Conservation (phyloP, 495 filamentous ascomycete species). For the Trichoderma gamsii region DNA sequence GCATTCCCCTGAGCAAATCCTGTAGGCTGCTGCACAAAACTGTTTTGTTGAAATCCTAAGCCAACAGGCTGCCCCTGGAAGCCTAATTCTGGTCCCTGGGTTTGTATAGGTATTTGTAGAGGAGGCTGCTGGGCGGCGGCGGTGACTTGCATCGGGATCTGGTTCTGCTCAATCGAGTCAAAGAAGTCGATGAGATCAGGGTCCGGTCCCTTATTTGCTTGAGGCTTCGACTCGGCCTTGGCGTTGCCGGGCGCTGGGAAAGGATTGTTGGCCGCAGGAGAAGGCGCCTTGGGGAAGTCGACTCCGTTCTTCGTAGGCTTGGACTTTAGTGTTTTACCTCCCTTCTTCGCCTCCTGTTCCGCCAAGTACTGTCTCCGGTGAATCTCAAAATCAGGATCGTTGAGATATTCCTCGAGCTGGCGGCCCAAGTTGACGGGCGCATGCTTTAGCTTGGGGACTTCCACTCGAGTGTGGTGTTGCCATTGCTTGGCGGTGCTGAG, state of each 20-base stretch:
- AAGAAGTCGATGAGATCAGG: slow-evolving; percentile 97
- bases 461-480: slow-evolving; percentile 82
- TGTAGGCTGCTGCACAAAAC: slow-evolving; percentile 40
- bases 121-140: slow-evolving; percentile 32
- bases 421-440: slow-evolving; percentile 84
- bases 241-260: slow-evolving; percentile 27
- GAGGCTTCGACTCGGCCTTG: slow-evolving; percentile 21
- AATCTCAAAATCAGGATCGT: slow-evolving; percentile 93
- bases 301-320: slow-evolving; percentile 25
- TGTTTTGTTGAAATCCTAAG: slow-evolving; percentile 45
- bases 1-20: slow-evolving; percentile 44
- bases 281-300: slow-evolving; percentile 21
- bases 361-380: slow-evolving; percentile 87
- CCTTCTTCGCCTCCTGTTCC: slow-evolving; percentile 75
- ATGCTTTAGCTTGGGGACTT: slow-evolving; percentile 97
- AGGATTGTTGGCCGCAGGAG: slow-evolving; percentile 31
- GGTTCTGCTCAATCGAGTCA: slow-evolving; percentile 90
- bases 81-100: slow-evolving; percentile 19
- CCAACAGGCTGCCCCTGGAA: slow-evolving; percentile 27
- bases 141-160: slow-evolving; percentile 61
- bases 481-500: slow-evolving; percentile 80
- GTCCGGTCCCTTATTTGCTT: slow-evolving; percentile 54
- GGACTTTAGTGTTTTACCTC: slow-evolving; percentile 30
- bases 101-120: neutral
- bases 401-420: slow-evolving; percentile 89